phyloP scores from a whole-genome alignment of 192 early-diverging fungal species.

The Linnemannia elongata region DNA sequence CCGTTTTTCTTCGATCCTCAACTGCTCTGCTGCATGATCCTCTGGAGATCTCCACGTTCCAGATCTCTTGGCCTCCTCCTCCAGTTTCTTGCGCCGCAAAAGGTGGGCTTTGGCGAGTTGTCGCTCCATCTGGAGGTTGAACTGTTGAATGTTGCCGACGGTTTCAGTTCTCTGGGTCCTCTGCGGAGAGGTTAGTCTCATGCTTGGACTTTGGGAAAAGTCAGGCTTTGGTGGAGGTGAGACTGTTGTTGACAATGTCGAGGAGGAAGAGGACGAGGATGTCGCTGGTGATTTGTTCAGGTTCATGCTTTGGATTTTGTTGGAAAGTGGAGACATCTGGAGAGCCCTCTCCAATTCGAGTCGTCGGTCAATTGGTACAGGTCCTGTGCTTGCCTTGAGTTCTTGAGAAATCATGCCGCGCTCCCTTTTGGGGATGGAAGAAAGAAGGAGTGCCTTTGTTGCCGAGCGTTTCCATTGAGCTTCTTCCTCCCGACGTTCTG shows the following conservation, averaged over 20 bases:
- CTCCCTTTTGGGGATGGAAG: neutral
- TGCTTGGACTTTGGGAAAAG: neutral
- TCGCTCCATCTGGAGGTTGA: conserved; percentile 29
- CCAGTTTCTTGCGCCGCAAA: conserved; percentile 18
- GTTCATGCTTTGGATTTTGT: conserved; percentile 26
- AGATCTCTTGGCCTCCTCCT: conserved; percentile 30
- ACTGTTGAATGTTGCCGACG: neutral
- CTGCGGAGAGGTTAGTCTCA: neutral
- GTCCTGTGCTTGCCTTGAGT: neutral
- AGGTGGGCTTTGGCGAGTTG: conserved; percentile 26
- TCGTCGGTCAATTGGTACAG: neutral
- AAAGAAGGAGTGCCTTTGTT: conserved; percentile 9
- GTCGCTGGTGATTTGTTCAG: neutral
- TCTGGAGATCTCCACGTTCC: conserved; percentile 37
- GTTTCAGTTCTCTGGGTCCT: neutral
- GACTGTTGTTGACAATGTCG: neutral
- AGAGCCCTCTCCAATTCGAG: conserved; percentile 7
- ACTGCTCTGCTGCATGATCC: conserved; percentile 34
- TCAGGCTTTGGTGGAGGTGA: conserved; percentile 2
- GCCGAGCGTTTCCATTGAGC: conserved; percentile 24
- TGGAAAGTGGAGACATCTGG: conserved; percentile 40
- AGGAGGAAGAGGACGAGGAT: neutral
- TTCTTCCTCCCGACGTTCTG: neutral
- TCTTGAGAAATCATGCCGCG: conserved; percentile 9
- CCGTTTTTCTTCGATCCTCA: conserved; percentile 27